Conservation (phyloP, 2,329 filamentous ascomycete genomes). For the Incumbomyces lentus region DNA sequence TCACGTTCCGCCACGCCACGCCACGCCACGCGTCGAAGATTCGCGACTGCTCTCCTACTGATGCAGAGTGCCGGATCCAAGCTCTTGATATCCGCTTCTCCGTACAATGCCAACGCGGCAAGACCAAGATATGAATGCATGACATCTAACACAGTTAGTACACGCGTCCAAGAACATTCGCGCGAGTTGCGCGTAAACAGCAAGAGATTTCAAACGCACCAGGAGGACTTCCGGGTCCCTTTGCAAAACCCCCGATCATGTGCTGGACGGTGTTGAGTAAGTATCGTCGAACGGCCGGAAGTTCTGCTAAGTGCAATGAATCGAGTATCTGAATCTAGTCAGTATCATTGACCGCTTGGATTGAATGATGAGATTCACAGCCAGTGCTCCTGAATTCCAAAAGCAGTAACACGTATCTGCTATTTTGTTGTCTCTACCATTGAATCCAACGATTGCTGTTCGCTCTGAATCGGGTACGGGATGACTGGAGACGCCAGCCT, state of each 20-base stretch:
- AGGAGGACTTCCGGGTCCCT: slow-evolving; percentile 55
- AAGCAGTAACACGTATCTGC: slow-evolving; percentile 94
- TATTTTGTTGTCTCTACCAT: slow-evolving; percentile 81
- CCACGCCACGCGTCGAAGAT: slow-evolving; percentile 33
- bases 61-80: slow-evolving; percentile 71
- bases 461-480: background rate
- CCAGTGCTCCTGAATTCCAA: slow-evolving; percentile 66
- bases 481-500: background rate
- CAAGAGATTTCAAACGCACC: slow-evolving; percentile 34
- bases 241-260: slow-evolving; percentile 71
- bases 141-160: slow-evolving; percentile 47
- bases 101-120: slow-evolving; percentile 63
- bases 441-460: slow-evolving; percentile 55
- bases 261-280: slow-evolving; percentile 81
- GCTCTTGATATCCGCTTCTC: slow-evolving; percentile 56
- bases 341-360: slow-evolving; percentile 9
- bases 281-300: slow-evolving; percentile 58
- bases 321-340: slow-evolving; percentile 44
- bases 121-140: slow-evolving; percentile 86
- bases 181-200: too few species aligned
- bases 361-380: slow-evolving; percentile 25
- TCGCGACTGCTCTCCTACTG: slow-evolving; percentile 40
- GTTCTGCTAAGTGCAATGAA: slow-evolving; percentile 48
- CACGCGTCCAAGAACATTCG: slow-evolving; percentile 21
- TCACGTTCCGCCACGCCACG: slow-evolving; percentile 18